Base-by-base conservation (phyloP, 2,329 filamentous ascomycete genomes). In the Curvularia spicifera region DNA sequence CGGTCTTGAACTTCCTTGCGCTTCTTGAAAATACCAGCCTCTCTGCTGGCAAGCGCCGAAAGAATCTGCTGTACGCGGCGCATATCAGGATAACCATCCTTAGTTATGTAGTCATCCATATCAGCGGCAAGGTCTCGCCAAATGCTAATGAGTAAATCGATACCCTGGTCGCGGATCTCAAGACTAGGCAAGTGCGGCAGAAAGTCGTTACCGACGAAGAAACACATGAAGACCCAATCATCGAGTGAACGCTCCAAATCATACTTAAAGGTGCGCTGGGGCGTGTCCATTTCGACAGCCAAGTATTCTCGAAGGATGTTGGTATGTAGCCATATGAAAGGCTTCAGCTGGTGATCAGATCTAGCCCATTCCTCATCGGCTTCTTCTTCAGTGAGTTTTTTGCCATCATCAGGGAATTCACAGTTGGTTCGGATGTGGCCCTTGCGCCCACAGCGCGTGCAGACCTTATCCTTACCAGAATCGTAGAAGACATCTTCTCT, bases 141-240 rank as follows among this genome's bases (percentile, higher is more conserved):
- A 55, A 99, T 95, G n/a, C 91, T 89, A 65, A 93, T 96, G 55
- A 99, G 83, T 0, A 93, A 96, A 74, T 99, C 94, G 72, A 99
- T 99, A 48, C 94, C 94, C 74, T 97, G 93, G 73, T 99, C 95
- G 60, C 95, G 88, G 75, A 99, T 98, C 76, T 98, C 95, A 57
- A 99, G 84, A 70, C 94, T 96, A n/a, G 95, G 95, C 57, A 99
- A 82, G 83, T 99, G 95, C 50, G 95, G 95, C 67, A 99, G 81
- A 80, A 99, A 99, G 81, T 99, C 96, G 78, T 99, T 99, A 66
- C 94, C 94, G 56, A 98, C 94, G 75, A 98, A 98, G 80, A 96
- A 98, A 80, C 94, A 98, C 88, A 98, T 95, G 77, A 98, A 98
- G 13, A 98, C 92, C 95, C 94, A 98, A 75, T 98, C 94, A 77